Percentiles rank a stretch among this genome's conserved stretches.
phyloP scores from a whole-genome alignment of 345 rosid genomes.

The Arabis hirsuta region DNA sequence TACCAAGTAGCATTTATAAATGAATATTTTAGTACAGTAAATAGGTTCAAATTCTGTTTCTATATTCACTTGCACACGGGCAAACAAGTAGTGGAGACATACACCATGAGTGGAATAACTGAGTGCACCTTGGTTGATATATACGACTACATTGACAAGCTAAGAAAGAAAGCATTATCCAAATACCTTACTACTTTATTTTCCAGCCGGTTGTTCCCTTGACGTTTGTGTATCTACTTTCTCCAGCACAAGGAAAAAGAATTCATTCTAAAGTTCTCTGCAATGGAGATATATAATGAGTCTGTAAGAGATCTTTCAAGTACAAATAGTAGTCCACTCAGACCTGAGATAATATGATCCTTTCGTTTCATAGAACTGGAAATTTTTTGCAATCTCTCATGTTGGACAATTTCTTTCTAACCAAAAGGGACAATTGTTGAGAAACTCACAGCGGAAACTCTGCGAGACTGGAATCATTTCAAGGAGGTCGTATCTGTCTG shows the following conservation, averaged over 20 bases:
- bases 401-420: slow-evolving; percentile 35
- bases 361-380: slow-evolving; percentile 24
- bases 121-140: slow-evolving; percentile 73
- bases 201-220: slow-evolving; percentile 12
- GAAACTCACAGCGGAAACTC: slow-evolving; percentile 77
- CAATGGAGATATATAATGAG: slow-evolving; percentile 95
- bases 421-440: slow-evolving; percentile 91
- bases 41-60: too few relatives aligned
- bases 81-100: slow-evolving; percentile 96
- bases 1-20: too few relatives aligned
- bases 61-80: slow-evolving; percentile 58
- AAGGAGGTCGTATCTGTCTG: slow-evolving; percentile 70
- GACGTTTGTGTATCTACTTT: slow-evolving; percentile 1
- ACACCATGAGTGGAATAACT: slow-evolving; percentile 83
- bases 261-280: slow-evolving; percentile 76
- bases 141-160: slow-evolving; percentile 72
- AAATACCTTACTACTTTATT: neutral
- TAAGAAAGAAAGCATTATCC: slow-evolving; percentile 33
- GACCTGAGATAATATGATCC: slow-evolving; percentile 74
- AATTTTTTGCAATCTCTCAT: slow-evolving; percentile 9
- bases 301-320: slow-evolving; percentile 88
- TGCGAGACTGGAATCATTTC: slow-evolving; percentile 79
- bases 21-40: too few relatives aligned
- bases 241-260: slow-evolving; percentile 80
- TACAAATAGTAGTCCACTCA: slow-evolving; percentile 64